Evolutionary conservation across 2,329 filamentous ascomycete species (phyloP).

Genomic region (Fonsecaea multimorphosa): DNA sequence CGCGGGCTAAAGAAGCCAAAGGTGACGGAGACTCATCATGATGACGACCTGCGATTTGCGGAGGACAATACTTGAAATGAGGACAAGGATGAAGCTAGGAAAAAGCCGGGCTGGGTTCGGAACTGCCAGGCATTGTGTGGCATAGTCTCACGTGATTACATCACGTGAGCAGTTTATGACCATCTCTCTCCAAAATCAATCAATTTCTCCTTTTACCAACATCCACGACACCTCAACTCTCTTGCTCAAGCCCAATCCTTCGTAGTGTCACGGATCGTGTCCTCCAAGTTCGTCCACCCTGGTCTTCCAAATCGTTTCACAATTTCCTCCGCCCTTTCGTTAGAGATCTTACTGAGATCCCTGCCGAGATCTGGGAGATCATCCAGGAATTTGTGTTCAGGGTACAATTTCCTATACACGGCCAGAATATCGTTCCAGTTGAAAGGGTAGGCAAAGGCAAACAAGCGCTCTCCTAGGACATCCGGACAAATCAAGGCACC

Average conservation of each 20-base stretch:
- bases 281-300: conserved; percentile 32
- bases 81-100: conserved; percentile 18
- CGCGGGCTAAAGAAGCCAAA: conserved; percentile 8
- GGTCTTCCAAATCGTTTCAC: conserved; percentile 28
- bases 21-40: conserved; percentile 8
- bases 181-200: too few species aligned
- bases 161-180: background rate
- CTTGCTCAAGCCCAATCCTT: conserved; percentile 16
- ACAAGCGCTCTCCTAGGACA: conserved; percentile 59
- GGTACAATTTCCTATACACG: conserved; percentile 49
- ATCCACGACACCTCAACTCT: background rate
- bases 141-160: background rate
- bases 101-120: conserved; percentile 24
- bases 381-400: conserved; percentile 42
- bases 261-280: conserved; percentile 22
- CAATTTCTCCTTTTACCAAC: background rate
- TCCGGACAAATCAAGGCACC: conserved; percentile 56
- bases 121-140: too few species aligned
- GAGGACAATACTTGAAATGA: conserved; percentile 8
- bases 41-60: conserved; percentile 31
- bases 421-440: conserved; percentile 54
- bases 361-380: conserved; percentile 24
- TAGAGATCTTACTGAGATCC: conserved; percentile 32
- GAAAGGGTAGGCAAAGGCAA: conserved; percentile 58
- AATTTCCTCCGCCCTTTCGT: conserved; percentile 29